Evolutionary conservation across 1,139 yeast species (phyloP).

Genomic region (Yamadazyma blattariae): DNA sequence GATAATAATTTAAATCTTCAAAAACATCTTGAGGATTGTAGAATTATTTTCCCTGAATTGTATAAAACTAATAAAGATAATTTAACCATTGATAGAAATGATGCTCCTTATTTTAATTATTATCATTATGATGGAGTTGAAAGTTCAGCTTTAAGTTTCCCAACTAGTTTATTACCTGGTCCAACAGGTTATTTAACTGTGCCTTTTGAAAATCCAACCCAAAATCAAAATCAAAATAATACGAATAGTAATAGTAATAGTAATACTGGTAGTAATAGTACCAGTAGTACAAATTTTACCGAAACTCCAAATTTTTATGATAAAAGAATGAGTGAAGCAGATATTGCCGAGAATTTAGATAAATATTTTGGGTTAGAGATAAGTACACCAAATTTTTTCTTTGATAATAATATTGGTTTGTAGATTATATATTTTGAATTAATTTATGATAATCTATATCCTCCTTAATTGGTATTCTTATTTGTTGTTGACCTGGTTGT

Average conservation of each 20-base stretch:
- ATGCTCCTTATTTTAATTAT: background rate
- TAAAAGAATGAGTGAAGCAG: too few relatives aligned
- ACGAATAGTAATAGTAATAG: background rate
- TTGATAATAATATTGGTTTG: constrained; percentile 32
- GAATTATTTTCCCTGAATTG: constrained; percentile 25
- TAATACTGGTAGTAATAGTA: background rate
- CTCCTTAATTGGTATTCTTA: too few relatives aligned
- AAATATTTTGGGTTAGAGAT: constrained; percentile 12
- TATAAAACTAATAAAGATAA: constrained; percentile 5
- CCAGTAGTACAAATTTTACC: too few relatives aligned
- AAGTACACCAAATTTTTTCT: constrained; percentile 37
- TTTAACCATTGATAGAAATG: background rate
- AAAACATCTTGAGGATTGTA: constrained; percentile 22
- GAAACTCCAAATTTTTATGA: too few relatives aligned
- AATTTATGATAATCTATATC: too few relatives aligned
- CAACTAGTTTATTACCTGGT: constrained; percentile 10
- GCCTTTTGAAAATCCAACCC: constrained; percentile 7
- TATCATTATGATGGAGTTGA: constrained; percentile 9
- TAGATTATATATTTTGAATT: constrained; percentile 5
- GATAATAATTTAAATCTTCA: constrained; percentile 15
- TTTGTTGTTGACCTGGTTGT: too few relatives aligned
- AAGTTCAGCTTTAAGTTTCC: constrained; percentile 14
- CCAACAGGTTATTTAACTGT: constrained; percentile 14
- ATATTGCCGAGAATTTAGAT: constrained; percentile 11
- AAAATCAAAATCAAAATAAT: background rate